Conservation (phyloP, 768 basidiomycete species). For the Auricularia cornea region DNA sequence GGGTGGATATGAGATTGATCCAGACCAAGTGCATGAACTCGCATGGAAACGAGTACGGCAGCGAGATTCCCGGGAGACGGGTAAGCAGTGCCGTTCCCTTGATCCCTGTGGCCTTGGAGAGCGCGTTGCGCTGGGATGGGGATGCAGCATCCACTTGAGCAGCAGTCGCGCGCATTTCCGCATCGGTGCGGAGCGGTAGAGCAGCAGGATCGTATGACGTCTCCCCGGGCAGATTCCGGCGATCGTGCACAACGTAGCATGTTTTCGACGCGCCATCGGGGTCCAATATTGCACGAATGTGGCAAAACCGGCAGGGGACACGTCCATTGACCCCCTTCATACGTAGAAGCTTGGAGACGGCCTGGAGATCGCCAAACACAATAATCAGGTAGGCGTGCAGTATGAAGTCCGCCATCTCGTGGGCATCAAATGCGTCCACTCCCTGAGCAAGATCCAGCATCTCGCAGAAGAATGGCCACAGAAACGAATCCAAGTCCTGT, state of each 20-base stretch:
- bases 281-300: conserved; percentile 21
- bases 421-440: conserved; percentile 20
- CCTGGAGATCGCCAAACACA: conserved; percentile 26
- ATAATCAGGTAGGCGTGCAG: conserved; percentile 24
- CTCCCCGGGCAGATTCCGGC: not conserved
- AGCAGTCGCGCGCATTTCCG: conserved; percentile 19
- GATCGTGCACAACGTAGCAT: not conserved
- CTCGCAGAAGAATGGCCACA: conserved; percentile 12
- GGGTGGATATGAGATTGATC: conserved; percentile 35
- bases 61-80: conserved; percentile 10
- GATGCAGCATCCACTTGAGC: conserved; percentile 16
- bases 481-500: conserved; percentile 12
- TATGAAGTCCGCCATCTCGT: conserved; percentile 15
- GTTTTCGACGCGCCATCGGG: conserved; percentile 1
- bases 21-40: conserved; percentile 45
- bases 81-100: conserved; percentile 26
- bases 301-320: conserved; percentile 30
- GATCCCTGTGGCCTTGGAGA: conserved; percentile 31
- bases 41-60: conserved; percentile 19
- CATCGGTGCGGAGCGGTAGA: conserved; percentile 30
- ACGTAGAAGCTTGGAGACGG: conserved; percentile 19
- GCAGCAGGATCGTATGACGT: not conserved
- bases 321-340: conserved; percentile 38
- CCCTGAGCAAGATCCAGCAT: not conserved
- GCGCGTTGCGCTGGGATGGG: conserved; percentile 21